phyloP scores from a whole-genome alignment of 2,329 filamentous ascomycete genomes.

The Diplodia sapinea region DNA sequence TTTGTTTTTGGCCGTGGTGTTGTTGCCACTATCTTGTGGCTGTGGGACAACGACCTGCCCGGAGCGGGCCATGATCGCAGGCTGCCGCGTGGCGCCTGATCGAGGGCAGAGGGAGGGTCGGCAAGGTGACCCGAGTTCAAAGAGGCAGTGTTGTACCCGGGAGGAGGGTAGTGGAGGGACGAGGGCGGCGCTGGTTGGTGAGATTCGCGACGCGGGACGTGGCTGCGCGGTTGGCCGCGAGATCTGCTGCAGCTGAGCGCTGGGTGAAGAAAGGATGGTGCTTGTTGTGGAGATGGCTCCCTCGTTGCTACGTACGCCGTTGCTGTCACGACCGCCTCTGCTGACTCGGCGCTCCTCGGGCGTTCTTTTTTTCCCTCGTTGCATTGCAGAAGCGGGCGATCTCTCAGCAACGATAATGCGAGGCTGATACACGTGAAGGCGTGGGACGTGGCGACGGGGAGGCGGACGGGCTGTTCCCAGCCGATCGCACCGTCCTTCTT shows the following conservation, averaged over 20 bases:
- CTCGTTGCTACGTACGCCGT: neutral
- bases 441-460: neutral
- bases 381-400: neutral
- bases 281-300: neutral
- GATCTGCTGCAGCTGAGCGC: constrained; percentile 10
- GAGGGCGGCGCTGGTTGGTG: constrained; percentile 4
- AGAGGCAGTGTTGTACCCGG: constrained; percentile 9
- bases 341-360: neutral
- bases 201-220: constrained; percentile 18
- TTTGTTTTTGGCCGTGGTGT: neutral
- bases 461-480: neutral
- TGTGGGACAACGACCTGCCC: neutral
- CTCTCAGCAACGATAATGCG: constrained; percentile 2
- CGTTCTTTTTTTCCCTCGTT: neutral
- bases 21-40: constrained; percentile 4
- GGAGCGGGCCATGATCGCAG: constrained; percentile 1
- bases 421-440: constrained; percentile 1
- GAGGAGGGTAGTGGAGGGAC: neutral
- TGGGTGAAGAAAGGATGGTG: constrained; percentile 1
- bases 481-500: constrained; percentile 2
- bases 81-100: constrained; percentile 19
- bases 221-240: neutral
- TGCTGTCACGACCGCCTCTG: neutral
- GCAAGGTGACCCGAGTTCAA: constrained; percentile 20
- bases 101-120: constrained; percentile 4